Conservation (phyloP, 148 eudicot species). For the Hydrangea macrophylla region DNA sequence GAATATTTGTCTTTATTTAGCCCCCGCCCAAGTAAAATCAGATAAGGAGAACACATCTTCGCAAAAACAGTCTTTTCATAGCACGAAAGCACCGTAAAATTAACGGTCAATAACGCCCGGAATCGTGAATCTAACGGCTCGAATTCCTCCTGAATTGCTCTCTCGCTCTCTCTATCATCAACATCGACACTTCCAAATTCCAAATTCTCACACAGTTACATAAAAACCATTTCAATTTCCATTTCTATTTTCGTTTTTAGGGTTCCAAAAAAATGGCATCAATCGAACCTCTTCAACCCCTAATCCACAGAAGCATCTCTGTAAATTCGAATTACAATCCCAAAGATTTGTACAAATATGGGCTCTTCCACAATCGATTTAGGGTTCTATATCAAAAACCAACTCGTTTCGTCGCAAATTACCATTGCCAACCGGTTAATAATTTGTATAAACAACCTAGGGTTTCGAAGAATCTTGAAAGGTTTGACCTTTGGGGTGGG, state of each 20-base stretch:
- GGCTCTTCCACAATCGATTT: constrained; percentile 30
- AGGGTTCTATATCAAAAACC: constrained; percentile 33
- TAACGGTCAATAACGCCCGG: background rate
- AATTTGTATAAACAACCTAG: constrained; percentile 32
- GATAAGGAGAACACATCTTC: background rate
- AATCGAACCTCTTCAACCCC: constrained; percentile 33
- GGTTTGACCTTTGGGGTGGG: constrained; percentile 21
- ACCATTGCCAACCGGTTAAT: constrained; percentile 22
- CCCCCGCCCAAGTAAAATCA: too few relatives aligned
- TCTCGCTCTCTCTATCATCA: background rate
- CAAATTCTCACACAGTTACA: background rate
- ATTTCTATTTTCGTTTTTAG: background rate
- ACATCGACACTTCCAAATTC: background rate
- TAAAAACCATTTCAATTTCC: background rate
- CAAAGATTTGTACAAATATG: constrained; percentile 32
- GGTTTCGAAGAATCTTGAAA: constrained; percentile 26
- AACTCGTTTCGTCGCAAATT: constrained; percentile 13
- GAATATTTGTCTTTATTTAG: too few relatives aligned
- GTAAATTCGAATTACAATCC: constrained; percentile 31
- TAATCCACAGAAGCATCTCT: constrained; percentile 42
- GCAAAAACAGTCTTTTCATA: background rate
- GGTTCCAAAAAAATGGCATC: constrained; percentile 39
- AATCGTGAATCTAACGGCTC: constrained; percentile 11
- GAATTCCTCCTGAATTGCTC: background rate
- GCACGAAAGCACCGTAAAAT: background rate